Percentiles rank a stretch among this genome's conserved stretches.
Evolutionary conservation across 2,329 filamentous ascomycete species (phyloP).

Genomic region (Colletotrichum ledebouriae): DNA sequence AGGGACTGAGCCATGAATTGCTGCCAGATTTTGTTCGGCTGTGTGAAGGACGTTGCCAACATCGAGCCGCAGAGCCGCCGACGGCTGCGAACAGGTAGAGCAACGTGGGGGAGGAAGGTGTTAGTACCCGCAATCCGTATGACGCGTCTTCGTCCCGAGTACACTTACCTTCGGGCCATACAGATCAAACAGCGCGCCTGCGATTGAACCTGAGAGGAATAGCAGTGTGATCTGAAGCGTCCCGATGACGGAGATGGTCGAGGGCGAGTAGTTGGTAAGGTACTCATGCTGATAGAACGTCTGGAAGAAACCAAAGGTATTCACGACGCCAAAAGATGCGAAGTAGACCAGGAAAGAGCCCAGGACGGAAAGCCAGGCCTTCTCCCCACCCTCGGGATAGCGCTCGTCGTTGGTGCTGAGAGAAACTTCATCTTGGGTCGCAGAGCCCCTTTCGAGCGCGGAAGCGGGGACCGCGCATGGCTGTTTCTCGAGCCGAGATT

Average conservation of each 20-base stretch:
- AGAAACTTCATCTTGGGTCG: background rate
- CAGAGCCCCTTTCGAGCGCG: background rate
- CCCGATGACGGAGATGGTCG: constrained; percentile 60
- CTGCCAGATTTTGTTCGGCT: constrained; percentile 50
- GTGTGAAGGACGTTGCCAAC: constrained; percentile 36
- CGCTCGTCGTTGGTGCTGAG: background rate
- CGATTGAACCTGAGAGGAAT: constrained; percentile 54
- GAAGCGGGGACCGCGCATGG: background rate
- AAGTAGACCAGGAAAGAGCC: constrained; percentile 40
- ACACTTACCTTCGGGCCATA: constrained; percentile 31
- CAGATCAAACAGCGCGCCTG: constrained; percentile 57
- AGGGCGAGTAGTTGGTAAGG: constrained; percentile 51
- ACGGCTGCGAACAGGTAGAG: constrained; percentile 36
- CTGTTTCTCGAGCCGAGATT: constrained; percentile 9
- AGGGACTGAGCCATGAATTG: constrained; percentile 55
- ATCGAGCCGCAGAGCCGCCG: constrained; percentile 26
- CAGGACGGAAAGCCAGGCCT: constrained; percentile 33
- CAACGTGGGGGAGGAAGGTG: background rate
- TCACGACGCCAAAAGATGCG: constrained; percentile 51
- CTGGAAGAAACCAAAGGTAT: constrained; percentile 60
- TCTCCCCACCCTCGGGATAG: constrained; percentile 10
- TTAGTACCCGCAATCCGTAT: background rate
- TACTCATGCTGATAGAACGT: constrained; percentile 57
- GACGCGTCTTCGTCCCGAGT: background rate
- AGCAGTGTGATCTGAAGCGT: constrained; percentile 57